phyloP scores from a whole-genome alignment of 345 rosid genomes.

The Eutrema heterophyllum region DNA sequence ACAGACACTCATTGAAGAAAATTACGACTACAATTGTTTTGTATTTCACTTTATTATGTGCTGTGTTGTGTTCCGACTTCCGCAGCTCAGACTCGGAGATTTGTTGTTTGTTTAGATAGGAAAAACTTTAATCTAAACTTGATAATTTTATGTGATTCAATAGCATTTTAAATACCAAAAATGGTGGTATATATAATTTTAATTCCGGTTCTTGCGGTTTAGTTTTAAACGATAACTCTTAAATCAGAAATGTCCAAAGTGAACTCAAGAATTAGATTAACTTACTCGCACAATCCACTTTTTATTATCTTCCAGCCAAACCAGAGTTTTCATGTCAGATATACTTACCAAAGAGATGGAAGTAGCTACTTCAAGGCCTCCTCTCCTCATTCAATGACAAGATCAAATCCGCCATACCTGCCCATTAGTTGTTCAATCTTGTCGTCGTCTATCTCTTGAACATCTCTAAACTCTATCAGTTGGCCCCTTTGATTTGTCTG shows the following conservation, averaged over 20 bases:
- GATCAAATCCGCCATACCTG: slow-evolving; percentile 29
- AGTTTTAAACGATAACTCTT: too few species aligned
- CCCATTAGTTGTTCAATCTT: slow-evolving; percentile 6
- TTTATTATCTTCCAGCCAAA: too few species aligned
- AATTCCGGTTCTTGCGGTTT: too few species aligned
- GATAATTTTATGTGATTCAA: neutral
- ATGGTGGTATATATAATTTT: too few species aligned
- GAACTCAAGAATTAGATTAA: too few species aligned
- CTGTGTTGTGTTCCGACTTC: neutral
- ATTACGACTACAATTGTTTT: neutral
- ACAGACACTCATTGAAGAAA: neutral
- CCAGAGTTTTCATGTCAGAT: too few species aligned
- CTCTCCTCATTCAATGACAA: too few species aligned
- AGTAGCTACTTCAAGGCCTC: too few species aligned
- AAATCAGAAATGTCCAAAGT: too few species aligned
- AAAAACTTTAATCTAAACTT: neutral
- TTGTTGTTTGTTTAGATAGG: neutral
- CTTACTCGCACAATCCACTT: too few species aligned
- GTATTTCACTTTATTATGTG: neutral
- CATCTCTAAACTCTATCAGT: slow-evolving; percentile 8
- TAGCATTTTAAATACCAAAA: too few species aligned
- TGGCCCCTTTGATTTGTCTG: slow-evolving; percentile 18
- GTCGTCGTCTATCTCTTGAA: neutral
- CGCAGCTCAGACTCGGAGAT: neutral
- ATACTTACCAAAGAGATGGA: too few species aligned